phyloP scores from a whole-genome alignment of 805 yeast genomes.

The Kodamaea fukazawae region DNA sequence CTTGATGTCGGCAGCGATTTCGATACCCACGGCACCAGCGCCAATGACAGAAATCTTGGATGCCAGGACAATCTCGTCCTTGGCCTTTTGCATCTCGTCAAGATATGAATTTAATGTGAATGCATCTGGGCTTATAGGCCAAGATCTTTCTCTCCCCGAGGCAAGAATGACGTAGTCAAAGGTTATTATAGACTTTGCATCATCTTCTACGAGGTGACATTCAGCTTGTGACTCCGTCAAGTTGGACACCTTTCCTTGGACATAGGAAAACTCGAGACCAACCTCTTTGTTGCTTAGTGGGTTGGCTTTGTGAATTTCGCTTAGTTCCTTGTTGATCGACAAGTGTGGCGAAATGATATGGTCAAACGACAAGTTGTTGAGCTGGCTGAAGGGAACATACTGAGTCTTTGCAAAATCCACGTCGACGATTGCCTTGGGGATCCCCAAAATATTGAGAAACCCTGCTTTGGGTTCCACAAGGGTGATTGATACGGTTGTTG shows the following conservation, averaged over 20 bases:
- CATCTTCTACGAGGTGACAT: constrained; percentile 6
- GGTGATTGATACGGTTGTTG: constrained; percentile 26
- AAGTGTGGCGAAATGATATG: constrained; percentile 25
- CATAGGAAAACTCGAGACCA: constrained; percentile 24
- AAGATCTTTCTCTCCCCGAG: constrained; percentile 48
- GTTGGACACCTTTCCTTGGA: constrained; percentile 32
- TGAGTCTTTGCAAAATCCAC: constrained; percentile 38
- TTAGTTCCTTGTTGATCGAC: constrained; percentile 11
- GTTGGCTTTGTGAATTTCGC: constrained; percentile 1
- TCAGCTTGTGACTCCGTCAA: constrained; percentile 16
- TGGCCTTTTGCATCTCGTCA: constrained; percentile 41
- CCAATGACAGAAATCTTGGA: constrained; percentile 43
- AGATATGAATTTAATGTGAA: constrained; percentile 33
- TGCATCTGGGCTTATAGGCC: constrained; percentile 56
- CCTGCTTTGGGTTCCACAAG: constrained; percentile 41
- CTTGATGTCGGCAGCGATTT: constrained; percentile 42
- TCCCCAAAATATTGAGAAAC: constrained; percentile 37
- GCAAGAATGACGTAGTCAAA: constrained; percentile 51
- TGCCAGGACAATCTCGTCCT: constrained; percentile 28
- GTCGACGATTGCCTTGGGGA: constrained; percentile 40
- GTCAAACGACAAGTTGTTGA: constrained; percentile 29
- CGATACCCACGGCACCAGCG: constrained; percentile 45
- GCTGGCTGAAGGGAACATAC: constrained; percentile 30
- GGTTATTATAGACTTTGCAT: constrained; percentile 14
- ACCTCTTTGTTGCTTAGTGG: constrained; percentile 12